Percentiles rank a stretch among this genome's conserved stretches.
Evolutionary conservation across 2,329 filamentous ascomycete species (phyloP).

Genomic region (Plenodomus lindquistii): DNA sequence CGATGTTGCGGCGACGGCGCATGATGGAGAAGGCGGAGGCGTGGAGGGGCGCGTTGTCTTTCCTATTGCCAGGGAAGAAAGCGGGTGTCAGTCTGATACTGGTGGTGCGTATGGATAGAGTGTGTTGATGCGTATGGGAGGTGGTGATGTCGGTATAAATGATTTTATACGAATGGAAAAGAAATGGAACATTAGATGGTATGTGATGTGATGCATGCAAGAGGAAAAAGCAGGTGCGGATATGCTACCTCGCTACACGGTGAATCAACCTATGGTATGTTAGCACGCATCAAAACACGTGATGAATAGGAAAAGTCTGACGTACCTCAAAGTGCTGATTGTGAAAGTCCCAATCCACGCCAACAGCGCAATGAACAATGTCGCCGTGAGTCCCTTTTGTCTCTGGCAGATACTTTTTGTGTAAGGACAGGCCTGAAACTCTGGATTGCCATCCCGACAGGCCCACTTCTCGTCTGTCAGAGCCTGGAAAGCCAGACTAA

Average conservation of each 20-base stretch:
- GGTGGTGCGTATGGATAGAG: background rate
- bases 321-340: conserved; percentile 62
- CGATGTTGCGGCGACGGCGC: conserved; percentile 3
- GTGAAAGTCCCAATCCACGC: conserved; percentile 92
- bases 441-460: conserved; percentile 36
- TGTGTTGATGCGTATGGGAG: background rate
- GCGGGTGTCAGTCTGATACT: conserved; percentile 3
- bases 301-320: background rate
- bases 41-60: conserved; percentile 5
- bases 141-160: conserved; percentile 1
- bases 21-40: conserved; percentile 6
- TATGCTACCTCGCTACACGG: conserved; percentile 35
- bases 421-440: conserved; percentile 23
- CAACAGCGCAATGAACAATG: conserved; percentile 78
- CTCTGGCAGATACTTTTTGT: conserved; percentile 59
- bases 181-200: conserved; percentile 1
- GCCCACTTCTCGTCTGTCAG: conserved; percentile 66
- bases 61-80: background rate
- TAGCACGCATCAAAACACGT: conserved; percentile 2
- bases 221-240: background rate
- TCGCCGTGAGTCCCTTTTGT: conserved; percentile 73
- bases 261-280: conserved; percentile 28
- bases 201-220: background rate
- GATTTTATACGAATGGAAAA: no score
- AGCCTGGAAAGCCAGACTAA: conserved; percentile 85